Conservation (phyloP, 768 basidiomycete genomes). For the Rhodotorula paludigena region DNA sequence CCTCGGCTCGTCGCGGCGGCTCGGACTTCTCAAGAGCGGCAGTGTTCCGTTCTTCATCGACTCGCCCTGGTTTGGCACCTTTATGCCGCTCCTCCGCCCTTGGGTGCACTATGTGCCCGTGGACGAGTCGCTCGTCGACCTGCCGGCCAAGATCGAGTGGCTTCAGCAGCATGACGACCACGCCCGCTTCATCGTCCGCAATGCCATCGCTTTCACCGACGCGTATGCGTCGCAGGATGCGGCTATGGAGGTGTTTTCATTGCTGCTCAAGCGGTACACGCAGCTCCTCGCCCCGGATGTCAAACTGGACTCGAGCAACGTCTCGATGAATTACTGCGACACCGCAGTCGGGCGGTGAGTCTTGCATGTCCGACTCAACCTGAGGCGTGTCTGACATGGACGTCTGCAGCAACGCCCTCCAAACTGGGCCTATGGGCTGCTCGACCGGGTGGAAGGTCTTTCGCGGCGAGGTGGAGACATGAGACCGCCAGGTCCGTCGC, state of each 20-base stretch:
- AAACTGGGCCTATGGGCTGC: too few species aligned
- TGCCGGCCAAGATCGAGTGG: not conserved
- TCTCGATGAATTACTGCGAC: not conserved
- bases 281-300: not conserved
- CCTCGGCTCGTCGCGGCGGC: not conserved
- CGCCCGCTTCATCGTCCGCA: not conserved
- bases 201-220: not conserved
- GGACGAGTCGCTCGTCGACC: not conserved
- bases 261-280: not conserved
- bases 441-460: too few species aligned
- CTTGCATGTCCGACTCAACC: too few species aligned
- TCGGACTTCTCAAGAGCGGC: not conserved
- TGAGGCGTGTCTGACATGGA: too few species aligned
- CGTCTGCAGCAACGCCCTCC: too few species aligned
- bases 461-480: too few species aligned
- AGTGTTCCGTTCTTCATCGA: not conserved
- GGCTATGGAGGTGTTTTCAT: not conserved
- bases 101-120: conserved; percentile 1
- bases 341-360: not conserved
- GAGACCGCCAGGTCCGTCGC: too few species aligned
- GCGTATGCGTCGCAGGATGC: not conserved
- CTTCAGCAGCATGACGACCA: not conserved
- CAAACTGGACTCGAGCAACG: not conserved
- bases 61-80: not conserved
- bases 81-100: not conserved